These are phyloP conservation scores for Boechera retrofracta DNA, from an alignment of 345 rosid genomes.

Conservation along the genomic window DNA sequence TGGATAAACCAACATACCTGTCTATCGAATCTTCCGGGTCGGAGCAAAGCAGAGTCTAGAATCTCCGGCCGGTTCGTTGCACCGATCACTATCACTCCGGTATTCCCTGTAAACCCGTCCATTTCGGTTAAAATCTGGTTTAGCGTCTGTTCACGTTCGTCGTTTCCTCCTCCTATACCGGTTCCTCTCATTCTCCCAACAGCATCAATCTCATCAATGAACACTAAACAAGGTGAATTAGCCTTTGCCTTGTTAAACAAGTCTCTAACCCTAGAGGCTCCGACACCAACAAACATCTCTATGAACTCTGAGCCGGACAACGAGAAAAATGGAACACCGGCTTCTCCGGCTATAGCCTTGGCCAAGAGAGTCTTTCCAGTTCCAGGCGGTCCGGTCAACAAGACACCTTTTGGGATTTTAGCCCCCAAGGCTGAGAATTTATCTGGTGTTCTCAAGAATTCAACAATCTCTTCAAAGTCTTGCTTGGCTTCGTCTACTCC, in stretches of 20 bases:
- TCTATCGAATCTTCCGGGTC: slow-evolving; percentile 83
- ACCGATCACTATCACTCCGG: slow-evolving; percentile 75
- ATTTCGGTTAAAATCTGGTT: slow-evolving; percentile 80
- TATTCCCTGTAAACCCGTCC: slow-evolving; percentile 72
- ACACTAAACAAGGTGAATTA: slow-evolving; percentile 70
- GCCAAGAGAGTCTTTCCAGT: slow-evolving; percentile 79
- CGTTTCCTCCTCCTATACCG: slow-evolving; percentile 87
- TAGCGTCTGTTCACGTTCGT: slow-evolving; percentile 83
- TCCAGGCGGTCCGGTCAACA: slow-evolving; percentile 71
- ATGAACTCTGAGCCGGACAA: slow-evolving; percentile 78
- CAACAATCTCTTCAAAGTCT: slow-evolving; percentile 78
- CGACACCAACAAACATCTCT: slow-evolving; percentile 84
- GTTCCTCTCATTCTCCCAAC: slow-evolving; percentile 85
- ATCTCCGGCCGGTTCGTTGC: slow-evolving; percentile 81
- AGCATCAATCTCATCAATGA: slow-evolving; percentile 87
- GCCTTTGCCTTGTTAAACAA: slow-evolving; percentile 80
- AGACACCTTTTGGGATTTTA: slow-evolving; percentile 71
- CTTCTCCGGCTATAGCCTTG: slow-evolving; percentile 87
- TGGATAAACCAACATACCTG: slow-evolving; percentile 47
- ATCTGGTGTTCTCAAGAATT: slow-evolving; percentile 67
- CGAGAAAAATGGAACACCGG: slow-evolving; percentile 78
- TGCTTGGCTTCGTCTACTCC: slow-evolving; percentile 91
- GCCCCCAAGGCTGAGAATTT: slow-evolving; percentile 76
- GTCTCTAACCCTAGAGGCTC: slow-evolving; percentile 80
- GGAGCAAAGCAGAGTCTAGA: slow-evolving; percentile 75